These are phyloP conservation scores for Gardenia jasminoides DNA, from an alignment of 257 asterid genomes.

Conservation along the genomic window DNA sequence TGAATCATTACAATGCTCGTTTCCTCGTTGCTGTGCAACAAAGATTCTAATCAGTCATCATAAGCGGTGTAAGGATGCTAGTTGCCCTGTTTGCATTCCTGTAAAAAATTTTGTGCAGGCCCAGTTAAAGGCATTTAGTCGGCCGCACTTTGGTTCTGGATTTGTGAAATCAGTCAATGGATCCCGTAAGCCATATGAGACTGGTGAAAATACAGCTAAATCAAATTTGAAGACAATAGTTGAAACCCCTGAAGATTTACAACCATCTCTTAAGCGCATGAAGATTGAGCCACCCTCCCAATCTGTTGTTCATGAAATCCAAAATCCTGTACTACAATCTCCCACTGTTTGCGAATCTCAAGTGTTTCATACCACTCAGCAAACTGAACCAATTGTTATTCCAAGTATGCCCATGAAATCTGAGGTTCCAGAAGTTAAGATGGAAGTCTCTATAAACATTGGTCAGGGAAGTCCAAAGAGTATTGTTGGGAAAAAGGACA, in stretches of 20 bases:
- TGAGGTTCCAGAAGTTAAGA: slow-evolving; percentile 53
- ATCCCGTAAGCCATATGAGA: slow-evolving; percentile 41
- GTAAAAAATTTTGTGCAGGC: slow-evolving; percentile 60
- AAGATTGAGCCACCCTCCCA: slow-evolving; percentile 60
- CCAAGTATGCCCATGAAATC: slow-evolving; percentile 40
- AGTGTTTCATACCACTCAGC: slow-evolving; percentile 36
- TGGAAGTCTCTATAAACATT: slow-evolving; percentile 46
- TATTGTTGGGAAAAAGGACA: slow-evolving; percentile 43
- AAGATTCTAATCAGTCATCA: slow-evolving; percentile 56
- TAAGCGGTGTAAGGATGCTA: slow-evolving; percentile 51
- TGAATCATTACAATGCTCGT: slow-evolving; percentile 40
- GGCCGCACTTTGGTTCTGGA: slow-evolving; percentile 45
- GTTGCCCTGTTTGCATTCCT: slow-evolving; percentile 86
- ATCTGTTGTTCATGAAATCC: slow-evolving; percentile 41
- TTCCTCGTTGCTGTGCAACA: slow-evolving; percentile 66
- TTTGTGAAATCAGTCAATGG: slow-evolving; percentile 44
- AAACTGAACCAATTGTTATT: slow-evolving; percentile 37
- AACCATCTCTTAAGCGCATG: slow-evolving; percentile 71
- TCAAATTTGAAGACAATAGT: slow-evolving; percentile 37
- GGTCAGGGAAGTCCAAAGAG: slow-evolving; percentile 40
- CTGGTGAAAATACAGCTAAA: slow-evolving; percentile 49
- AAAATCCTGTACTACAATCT: slow-evolving; percentile 36
- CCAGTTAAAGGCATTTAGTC: slow-evolving; percentile 46
- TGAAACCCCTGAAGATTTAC: slow-evolving; percentile 60
- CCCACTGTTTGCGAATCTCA: slow-evolving; percentile 39